Evolutionary conservation across 169 alveolate species (phyloP).

Genomic region (Cryptosporidium xiaoi): DNA sequence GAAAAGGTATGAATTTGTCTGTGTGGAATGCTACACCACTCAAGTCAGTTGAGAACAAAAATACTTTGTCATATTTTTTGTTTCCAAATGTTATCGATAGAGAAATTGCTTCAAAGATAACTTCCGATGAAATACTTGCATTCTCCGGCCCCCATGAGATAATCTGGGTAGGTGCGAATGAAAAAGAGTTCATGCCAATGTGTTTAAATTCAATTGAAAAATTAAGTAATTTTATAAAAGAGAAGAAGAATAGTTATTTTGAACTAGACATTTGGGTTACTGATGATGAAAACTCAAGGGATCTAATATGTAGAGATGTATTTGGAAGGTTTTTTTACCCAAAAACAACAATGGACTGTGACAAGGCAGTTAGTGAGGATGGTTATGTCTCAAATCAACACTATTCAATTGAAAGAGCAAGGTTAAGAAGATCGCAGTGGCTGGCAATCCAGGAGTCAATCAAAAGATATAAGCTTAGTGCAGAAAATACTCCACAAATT

Average conservation of each 20-base stretch:
- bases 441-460: slow-evolving; percentile 47
- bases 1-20: neutral
- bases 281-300: slow-evolving; percentile 41
- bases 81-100: slow-evolving; percentile 50
- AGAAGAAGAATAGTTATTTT: neutral
- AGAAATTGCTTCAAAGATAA: slow-evolving; percentile 18
- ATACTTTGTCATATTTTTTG: slow-evolving; percentile 36
- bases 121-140: slow-evolving; percentile 58
- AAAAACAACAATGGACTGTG: slow-evolving; percentile 23
- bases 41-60: slow-evolving; percentile 14
- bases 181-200: slow-evolving; percentile 43
- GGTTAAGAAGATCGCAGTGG: slow-evolving; percentile 61
- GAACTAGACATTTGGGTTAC: slow-evolving; percentile 48
- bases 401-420: slow-evolving; percentile 27
- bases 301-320: slow-evolving; percentile 64
- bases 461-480: slow-evolving; percentile 2
- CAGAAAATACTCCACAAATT: neutral
- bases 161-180: slow-evolving; percentile 69
- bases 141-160: slow-evolving; percentile 72
- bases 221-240: slow-evolving; percentile 6
- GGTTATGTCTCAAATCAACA: neutral
- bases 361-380: slow-evolving; percentile 6
- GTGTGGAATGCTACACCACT: slow-evolving; percentile 47
- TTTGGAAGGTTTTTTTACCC: slow-evolving; percentile 70
- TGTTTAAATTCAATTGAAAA: slow-evolving; percentile 55